Evolutionary conservation across 306 rosid genomes (phyloP).

Genomic region (Vachellia collinsii): DNA sequence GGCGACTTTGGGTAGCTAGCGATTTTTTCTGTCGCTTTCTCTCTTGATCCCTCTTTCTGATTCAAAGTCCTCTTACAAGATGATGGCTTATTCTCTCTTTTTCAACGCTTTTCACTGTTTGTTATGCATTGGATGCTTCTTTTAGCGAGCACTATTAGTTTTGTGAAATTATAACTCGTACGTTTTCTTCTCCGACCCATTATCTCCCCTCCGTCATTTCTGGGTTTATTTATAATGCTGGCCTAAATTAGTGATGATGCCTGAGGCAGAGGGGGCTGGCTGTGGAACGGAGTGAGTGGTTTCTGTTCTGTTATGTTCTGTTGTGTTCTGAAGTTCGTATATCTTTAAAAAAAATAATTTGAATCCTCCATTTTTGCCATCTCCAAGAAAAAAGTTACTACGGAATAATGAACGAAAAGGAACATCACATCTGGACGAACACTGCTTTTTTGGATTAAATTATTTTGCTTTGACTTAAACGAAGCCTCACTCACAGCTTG

Average conservation of each 20-base stretch:
- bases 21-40: background rate
- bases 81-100: constrained; percentile 5
- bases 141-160: constrained; percentile 2
- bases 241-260: background rate
- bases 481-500: constrained; percentile 43
- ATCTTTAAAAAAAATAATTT: background rate
- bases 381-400: constrained; percentile 37
- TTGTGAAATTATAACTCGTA: constrained; percentile 25
- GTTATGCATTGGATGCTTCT: constrained; percentile 38
- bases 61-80: background rate
- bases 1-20: background rate
- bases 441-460: constrained; percentile 39
- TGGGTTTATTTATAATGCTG: background rate
- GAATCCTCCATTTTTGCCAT: constrained; percentile 31
- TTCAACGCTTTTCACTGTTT: constrained; percentile 10
- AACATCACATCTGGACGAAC: constrained; percentile 49
- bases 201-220: constrained; percentile 7
- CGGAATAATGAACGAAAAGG: constrained; percentile 52
- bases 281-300: constrained; percentile 22
- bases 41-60: background rate
- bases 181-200: constrained; percentile 12
- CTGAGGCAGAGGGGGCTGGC: background rate
- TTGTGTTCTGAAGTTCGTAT: constrained; percentile 18
- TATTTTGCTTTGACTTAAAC: constrained; percentile 46
- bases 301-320: constrained; percentile 25